A percentile compares a stretch with the other conserved stretches of the same genome.
Conservation (phyloP, 441 rosid genomes). For the Populus tomentosa region DNA sequence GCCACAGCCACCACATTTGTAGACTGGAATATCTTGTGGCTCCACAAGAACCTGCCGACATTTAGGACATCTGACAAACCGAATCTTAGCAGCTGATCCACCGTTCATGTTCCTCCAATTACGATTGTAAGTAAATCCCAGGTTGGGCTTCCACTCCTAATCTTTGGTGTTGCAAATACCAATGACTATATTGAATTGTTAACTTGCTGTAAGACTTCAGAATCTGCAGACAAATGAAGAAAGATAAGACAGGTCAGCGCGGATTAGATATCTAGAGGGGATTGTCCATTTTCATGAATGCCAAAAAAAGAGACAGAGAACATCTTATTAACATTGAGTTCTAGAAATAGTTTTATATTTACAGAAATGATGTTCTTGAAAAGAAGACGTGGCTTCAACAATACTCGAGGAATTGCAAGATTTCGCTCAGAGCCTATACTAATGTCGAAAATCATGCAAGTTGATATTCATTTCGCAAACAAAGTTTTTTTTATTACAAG, state of each 20-base stretch:
- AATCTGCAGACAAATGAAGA: slow-evolving; percentile 9
- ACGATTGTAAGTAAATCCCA: background rate
- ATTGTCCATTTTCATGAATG: background rate
- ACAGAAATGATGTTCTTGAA: background rate
- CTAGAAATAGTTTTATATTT: background rate
- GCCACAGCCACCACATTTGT: slow-evolving; percentile 73
- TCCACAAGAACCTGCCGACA: slow-evolving; percentile 67
- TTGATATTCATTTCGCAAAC: background rate
- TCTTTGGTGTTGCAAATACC: background rate
- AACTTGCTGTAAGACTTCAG: slow-evolving; percentile 5
- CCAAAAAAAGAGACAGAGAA: background rate
- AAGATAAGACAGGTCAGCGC: background rate
- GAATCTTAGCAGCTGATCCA: slow-evolving; percentile 36
- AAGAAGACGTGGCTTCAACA: background rate
- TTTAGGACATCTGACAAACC: slow-evolving; percentile 80
- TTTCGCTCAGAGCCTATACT: background rate
- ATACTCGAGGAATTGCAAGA: background rate
- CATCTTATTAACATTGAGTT: background rate
- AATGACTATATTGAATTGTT: background rate
- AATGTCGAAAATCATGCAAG: background rate
- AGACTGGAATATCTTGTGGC: slow-evolving; percentile 53
- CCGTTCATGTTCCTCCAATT: slow-evolving; percentile 39
- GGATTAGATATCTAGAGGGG: background rate
- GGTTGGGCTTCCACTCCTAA: slow-evolving; percentile 1
- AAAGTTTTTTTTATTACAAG: background rate